Evolutionary conservation across 805 yeast species (phyloP), one percentile per base, ranked within the genome.

Genomic region (Saccharomycopsis schoenii): DNA sequence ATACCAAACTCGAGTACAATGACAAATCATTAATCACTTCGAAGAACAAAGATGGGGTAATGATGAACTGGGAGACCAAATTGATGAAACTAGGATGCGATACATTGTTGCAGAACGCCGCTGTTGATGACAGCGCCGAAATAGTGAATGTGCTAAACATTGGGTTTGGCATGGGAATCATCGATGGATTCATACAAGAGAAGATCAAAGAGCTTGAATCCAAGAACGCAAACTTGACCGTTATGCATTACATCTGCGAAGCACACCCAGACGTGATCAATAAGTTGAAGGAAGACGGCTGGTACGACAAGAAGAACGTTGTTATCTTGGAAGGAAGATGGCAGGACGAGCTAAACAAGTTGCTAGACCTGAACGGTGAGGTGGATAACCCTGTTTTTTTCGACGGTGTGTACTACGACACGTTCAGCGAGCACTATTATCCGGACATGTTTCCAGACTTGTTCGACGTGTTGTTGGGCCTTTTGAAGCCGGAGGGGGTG

Each of bases 121-220:
- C 70, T 21, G 67, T 67, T 9, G 76, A 73, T 21, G n/a, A n/a
- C n/a, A n/a, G n/a, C n/a, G 60, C 61, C 36, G 70, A 76, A 10
- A 78, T 76, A 50, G 66, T 77, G 21, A 80, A 76, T 47, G 83
- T 93, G 1, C 75, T 93, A 42, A 92, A 92, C 68, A 88, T 92
- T 47, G 98, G 98, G 0, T 92, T 93, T 70, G 98, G 98, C 1
- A 89, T 92, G 97, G 98, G 98, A 1, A 93, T 92, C 59, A 91
- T 92, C 59, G 98, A 92, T 70, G 74, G 82, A 0, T 83, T 85
- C 80, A 88, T 92, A 62, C 87, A 87, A 68, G 72, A 72, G 1
- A 67, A 65, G 40, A 70, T 70, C 14, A 58, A 60, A n/a, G 69
- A 69, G n/a, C 24, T 47, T 47, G 36, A 47, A 21, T 17, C 67